These are phyloP conservation scores for Suillus variegatus DNA, from an alignment of 768 basidiomycete species.

Conservation along the genomic window DNA sequence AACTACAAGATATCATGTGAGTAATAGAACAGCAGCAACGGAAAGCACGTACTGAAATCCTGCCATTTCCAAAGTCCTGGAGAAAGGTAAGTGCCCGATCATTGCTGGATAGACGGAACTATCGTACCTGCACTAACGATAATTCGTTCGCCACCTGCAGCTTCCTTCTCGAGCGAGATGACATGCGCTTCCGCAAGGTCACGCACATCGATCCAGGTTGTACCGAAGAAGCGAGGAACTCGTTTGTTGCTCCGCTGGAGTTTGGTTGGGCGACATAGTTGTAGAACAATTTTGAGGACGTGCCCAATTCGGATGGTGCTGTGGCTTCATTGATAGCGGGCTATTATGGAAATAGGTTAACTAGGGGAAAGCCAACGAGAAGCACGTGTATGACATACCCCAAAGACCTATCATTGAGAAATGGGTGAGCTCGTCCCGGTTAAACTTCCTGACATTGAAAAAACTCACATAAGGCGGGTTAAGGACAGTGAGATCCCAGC, in stretches of 20 bases:
- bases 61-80: conserved; percentile 33
- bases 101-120: background rate
- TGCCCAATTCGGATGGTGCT: conserved; percentile 37
- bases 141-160: conserved; percentile 59
- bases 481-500: conserved; percentile 41
- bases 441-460: background rate
- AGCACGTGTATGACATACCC: conserved; percentile 18
- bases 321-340: conserved; percentile 45
- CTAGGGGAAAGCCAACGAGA: background rate
- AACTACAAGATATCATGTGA: conserved; percentile 24
- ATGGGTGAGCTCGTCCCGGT: background rate
- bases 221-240: conserved; percentile 25
- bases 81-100: background rate
- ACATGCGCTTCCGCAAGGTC: conserved; percentile 58
- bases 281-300: conserved; percentile 39
- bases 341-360: conserved; percentile 19
- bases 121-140: conserved; percentile 42
- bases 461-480: conserved; percentile 40
- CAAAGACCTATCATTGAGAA: conserved; percentile 24
- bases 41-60: conserved; percentile 27
- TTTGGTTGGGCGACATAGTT: conserved; percentile 29
- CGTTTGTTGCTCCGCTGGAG: conserved; percentile 23
- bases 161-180: conserved; percentile 48
- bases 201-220: conserved; percentile 51
- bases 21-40: background rate